These are phyloP conservation scores for Tricholoma flavovirens DNA, from an alignment of 768 basidiomycete genomes.

Conservation along the genomic window DNA sequence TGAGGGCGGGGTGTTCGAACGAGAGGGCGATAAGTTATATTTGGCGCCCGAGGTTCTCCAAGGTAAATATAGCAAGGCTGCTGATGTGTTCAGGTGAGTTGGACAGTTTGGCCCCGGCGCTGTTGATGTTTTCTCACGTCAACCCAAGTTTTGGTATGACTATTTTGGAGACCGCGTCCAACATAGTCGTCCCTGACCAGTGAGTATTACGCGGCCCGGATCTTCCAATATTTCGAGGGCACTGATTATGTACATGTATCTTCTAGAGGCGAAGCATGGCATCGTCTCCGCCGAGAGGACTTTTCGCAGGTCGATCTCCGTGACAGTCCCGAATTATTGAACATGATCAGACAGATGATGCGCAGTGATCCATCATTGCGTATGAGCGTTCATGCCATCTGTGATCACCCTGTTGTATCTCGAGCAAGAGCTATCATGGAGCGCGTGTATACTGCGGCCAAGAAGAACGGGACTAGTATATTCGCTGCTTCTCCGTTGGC, in stretches of 20 bases:
- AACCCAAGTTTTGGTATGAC: conserved; percentile 83
- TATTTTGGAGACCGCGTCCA: conserved; percentile 90
- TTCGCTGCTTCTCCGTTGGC: conserved; percentile 60
- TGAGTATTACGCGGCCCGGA: conserved; percentile 40
- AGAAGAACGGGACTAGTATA: conserved; percentile 29
- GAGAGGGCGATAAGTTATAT: conserved; percentile 97
- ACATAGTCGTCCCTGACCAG: conserved; percentile 97
- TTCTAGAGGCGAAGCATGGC: conserved; percentile 88
- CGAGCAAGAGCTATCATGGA: conserved; percentile 66
- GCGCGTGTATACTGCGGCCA: conserved; percentile 30
- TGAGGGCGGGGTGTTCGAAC: conserved; percentile 61
- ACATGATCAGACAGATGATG: conserved; percentile 74
- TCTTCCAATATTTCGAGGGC: conserved; percentile 3
- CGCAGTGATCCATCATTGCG: conserved; percentile 60
- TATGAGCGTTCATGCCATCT: conserved; percentile 50
- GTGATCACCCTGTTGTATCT: conserved; percentile 55
- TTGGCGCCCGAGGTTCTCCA: conserved; percentile 94
- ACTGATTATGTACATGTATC: conserved; percentile 21
- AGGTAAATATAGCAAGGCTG: conserved; percentile 86
- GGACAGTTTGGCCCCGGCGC: conserved; percentile 28
- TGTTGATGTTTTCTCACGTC: conserved; percentile 34
- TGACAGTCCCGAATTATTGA: conserved; percentile 58
- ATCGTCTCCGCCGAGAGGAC: conserved; percentile 85
- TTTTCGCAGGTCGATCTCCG: conserved; percentile 78
- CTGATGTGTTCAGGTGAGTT: conserved; percentile 93